These are phyloP conservation scores for Penicillium odoratum DNA, from an alignment of 495 filamentous ascomycete species.

Conservation along the genomic window DNA sequence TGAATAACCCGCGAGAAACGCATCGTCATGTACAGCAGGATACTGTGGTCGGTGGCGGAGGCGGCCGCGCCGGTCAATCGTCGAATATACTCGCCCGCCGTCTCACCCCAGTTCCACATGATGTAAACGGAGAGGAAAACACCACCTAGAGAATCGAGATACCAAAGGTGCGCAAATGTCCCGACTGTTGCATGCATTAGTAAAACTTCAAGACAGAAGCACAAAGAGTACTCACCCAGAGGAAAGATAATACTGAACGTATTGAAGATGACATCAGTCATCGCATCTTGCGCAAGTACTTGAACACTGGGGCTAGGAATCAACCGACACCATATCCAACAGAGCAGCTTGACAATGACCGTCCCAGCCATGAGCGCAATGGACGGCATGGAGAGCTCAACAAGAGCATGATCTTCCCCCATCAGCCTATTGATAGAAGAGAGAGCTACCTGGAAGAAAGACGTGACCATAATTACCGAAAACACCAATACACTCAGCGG, in stretches of 20 bases:
- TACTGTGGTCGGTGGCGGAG: constrained; percentile 75
- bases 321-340: constrained; percentile 88
- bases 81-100: constrained; percentile 74
- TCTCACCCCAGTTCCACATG: constrained; percentile 81
- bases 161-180: constrained; percentile 76
- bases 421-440: constrained; percentile 69
- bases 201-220: neutral
- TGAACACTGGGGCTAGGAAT: constrained; percentile 89
- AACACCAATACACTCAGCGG: constrained; percentile 80
- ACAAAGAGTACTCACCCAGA: constrained; percentile 18
- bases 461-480: constrained; percentile 81
- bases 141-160: constrained; percentile 82
- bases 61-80: constrained; percentile 83
- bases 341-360: constrained; percentile 76
- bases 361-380: constrained; percentile 81
- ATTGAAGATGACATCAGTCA: constrained; percentile 86
- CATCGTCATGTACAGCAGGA: constrained; percentile 90
- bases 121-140: constrained; percentile 77
- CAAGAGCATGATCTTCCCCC: constrained; percentile 61
- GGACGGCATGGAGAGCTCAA: constrained; percentile 70
- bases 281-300: constrained; percentile 68
- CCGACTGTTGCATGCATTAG: constrained; percentile 54
- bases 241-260: constrained; percentile 75
- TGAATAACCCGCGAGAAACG: constrained; percentile 86
- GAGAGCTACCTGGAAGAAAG: constrained; percentile 81